Percentiles rank a stretch among this genome's conserved stretches.
phyloP scores from a whole-genome alignment of 169 alveolate genomes.

The Babesia ovata region DNA sequence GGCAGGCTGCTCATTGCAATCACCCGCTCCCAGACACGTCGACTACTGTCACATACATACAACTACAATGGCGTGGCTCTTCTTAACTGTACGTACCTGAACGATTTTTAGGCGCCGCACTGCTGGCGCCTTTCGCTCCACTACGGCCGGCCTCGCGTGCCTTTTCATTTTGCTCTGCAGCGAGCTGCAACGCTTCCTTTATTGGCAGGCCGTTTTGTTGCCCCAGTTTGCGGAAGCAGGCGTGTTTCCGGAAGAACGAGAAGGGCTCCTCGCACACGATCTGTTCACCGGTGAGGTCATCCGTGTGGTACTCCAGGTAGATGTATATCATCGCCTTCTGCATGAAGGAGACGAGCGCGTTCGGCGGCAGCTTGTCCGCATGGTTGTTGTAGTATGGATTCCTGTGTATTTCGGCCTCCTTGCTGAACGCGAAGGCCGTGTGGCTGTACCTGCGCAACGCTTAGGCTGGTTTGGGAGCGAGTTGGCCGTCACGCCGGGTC shows the following conservation, averaged over 20 bases:
- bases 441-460: slow-evolving; percentile 67
- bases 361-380: slow-evolving; percentile 85
- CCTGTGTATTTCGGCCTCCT: slow-evolving; percentile 81
- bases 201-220: slow-evolving; percentile 51
- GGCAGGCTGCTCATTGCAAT: too few species aligned
- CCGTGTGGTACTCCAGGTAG: slow-evolving; percentile 86
- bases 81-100: not conserved
- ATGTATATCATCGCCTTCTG: slow-evolving; percentile 88
- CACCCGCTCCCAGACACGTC: too few species aligned
- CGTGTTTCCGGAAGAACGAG: slow-evolving; percentile 83
- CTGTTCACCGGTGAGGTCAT: slow-evolving; percentile 77
- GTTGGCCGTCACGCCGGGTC: not conserved
- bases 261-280: slow-evolving; percentile 84
- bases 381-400: slow-evolving; percentile 83
- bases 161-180: slow-evolving; percentile 5
- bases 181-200: slow-evolving; percentile 3
- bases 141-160: not conserved
- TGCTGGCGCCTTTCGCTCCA: not conserved
- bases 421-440: slow-evolving; percentile 83
- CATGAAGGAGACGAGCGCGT: slow-evolving; percentile 84
- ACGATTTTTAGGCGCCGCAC: not conserved
- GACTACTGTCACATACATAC: not conserved
- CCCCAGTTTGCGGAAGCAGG: slow-evolving; percentile 76
- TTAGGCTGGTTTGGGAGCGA: not conserved
- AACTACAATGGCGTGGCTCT: not conserved